Base-by-base conservation (phyloP, 805 yeast species). In the Teunomyces kruisii region DNA sequence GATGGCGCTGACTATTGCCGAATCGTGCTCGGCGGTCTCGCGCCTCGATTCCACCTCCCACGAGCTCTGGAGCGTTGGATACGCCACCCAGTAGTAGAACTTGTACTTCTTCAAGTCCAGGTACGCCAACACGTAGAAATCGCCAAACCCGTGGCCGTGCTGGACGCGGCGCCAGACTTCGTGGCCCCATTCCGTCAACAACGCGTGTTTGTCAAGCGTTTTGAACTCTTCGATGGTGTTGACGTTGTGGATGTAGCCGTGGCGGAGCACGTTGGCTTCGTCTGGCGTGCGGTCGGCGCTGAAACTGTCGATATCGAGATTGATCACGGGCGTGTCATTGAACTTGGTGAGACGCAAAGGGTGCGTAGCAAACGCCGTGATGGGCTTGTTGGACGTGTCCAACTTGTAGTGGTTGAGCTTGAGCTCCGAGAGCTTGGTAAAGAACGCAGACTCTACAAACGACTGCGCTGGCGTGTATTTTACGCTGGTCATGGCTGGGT, bases 221-320 rank as follows among this genome's bases (percentile, higher is more conserved):
- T 85, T 88, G 67, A 94, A 94, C 51, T 88, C 90, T 53, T 92
- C 97, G 28, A 90, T 71, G 0, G 96, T 88, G 64, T 94, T 94
- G 38, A 82, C 79, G 59, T 90, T 90, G 36, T 66, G 39, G 32
- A 57, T 57, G 41, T 63, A 57, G 31, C 67, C 52, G 17, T 53
- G 53, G 29, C 63, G 37, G 6, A 24, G 38, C 10, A 49, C 60
- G 17, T 32, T 40, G 12, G 40, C 19, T 7, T 44, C 49, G 14
- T 43, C 52, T 3, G 41, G 35, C 5, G 24, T 33, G 3, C 12
- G 27, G 9, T 31, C 24, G 29, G 40, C 36, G 28, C 29, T 13
- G 43, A 68, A 70, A 46, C 73, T 60, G 13, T 56, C 57, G 40
- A 58, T 57, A 49, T 70, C 74, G 19, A 72, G 54, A 40, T 61